phyloP scores from a whole-genome alignment of 2,329 filamentous ascomycete species.

The Fusarium buharicum region DNA sequence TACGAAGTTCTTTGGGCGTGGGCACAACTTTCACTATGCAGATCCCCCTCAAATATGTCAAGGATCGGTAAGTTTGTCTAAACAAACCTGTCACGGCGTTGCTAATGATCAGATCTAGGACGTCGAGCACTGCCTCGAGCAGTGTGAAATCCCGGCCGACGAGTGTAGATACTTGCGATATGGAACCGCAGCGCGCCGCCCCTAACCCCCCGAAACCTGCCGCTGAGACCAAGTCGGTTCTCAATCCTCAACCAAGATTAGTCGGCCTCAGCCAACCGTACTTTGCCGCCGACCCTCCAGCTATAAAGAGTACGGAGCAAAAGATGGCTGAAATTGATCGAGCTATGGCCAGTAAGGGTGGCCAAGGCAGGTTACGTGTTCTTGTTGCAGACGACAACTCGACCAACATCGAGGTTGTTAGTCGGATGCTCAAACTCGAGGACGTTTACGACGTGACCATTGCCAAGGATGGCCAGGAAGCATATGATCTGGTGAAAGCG shows the following conservation, averaged over 20 bases:
- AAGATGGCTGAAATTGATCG: constrained; percentile 73
- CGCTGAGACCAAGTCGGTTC: constrained; percentile 51
- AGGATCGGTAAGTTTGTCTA: constrained; percentile 60
- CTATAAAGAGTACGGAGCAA: constrained; percentile 59
- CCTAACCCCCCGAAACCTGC: constrained; percentile 42
- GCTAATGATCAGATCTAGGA: constrained; percentile 48
- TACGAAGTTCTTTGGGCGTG: constrained; percentile 76
- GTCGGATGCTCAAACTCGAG: constrained; percentile 77
- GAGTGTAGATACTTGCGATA: constrained; percentile 58
- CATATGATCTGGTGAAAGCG: constrained; percentile 84
- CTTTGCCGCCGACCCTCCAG: constrained; percentile 64
- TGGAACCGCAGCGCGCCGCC: constrained; percentile 49
- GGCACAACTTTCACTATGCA: constrained; percentile 86
- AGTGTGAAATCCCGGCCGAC: constrained; percentile 61
- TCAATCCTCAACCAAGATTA: constrained; percentile 78
- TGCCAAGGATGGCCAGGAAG: constrained; percentile 87
- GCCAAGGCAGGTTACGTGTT: constrained; percentile 75
- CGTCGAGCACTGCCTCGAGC: constrained; percentile 66
- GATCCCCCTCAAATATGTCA: constrained; percentile 81
- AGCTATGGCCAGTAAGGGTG: constrained; percentile 69
- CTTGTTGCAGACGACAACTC: constrained; percentile 81
- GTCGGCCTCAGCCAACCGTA: constrained; percentile 87
- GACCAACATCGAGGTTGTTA: constrained; percentile 68
- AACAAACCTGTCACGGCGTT: neutral
- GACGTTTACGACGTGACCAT: constrained; percentile 89